Conservation (phyloP, 1,139 yeast genomes). For the Sugiyamaella castrensis region DNA sequence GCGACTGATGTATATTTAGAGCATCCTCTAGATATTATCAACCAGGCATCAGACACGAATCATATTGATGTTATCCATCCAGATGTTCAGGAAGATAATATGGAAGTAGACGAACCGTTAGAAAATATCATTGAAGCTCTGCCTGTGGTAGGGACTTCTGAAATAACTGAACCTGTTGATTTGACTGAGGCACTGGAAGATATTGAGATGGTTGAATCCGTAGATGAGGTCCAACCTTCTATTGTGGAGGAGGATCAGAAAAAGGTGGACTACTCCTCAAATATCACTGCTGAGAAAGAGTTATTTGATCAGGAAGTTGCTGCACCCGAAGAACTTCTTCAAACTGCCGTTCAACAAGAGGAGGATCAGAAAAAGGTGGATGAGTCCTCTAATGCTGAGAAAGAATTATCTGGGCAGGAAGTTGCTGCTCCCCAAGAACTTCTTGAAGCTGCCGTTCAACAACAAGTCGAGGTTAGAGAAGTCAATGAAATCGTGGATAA, state of each 20-base stretch:
- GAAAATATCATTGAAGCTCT: background rate
- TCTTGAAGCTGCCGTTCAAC: background rate
- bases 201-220: background rate
- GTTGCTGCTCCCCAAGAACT: conserved; percentile 3
- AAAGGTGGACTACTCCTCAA: background rate
- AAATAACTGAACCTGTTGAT: background rate
- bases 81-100: background rate
- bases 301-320: background rate
- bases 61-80: background rate
- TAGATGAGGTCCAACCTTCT: conserved; percentile 1
- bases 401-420: background rate
- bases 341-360: background rate
- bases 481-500: background rate
- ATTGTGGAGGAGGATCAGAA: background rate
- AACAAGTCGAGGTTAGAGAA: background rate
- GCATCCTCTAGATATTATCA: background rate
- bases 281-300: background rate
- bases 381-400: background rate
- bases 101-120: background rate
- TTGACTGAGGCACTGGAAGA: background rate
- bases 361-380: no score
- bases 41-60: background rate
- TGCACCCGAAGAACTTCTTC: background rate
- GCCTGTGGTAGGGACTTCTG: background rate
- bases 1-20: background rate